Conservation (phyloP, 345 rosid species). For the Acer negundo region DNA sequence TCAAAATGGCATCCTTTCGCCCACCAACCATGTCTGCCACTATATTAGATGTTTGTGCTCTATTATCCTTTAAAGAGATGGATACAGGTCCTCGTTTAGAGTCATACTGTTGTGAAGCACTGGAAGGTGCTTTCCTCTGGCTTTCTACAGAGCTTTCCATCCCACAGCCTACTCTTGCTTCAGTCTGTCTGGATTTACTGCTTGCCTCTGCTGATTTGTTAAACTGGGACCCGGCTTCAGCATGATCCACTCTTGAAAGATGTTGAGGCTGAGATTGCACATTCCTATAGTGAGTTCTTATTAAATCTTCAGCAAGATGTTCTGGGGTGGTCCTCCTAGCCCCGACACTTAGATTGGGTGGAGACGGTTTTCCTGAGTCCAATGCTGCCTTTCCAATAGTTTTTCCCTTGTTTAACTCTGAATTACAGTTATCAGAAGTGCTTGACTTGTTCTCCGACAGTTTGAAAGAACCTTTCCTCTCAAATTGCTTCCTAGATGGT, state of each 20-base stretch:
- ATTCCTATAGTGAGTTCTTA: slow-evolving; percentile 41
- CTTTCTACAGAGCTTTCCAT: slow-evolving; percentile 72
- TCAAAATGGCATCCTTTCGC: slow-evolving; percentile 43
- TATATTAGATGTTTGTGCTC: slow-evolving; percentile 38
- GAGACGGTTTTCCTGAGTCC: slow-evolving; percentile 55
- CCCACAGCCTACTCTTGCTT: slow-evolving; percentile 46
- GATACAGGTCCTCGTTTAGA: slow-evolving; percentile 52
- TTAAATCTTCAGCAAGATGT: slow-evolving; percentile 48
- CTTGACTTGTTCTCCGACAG: slow-evolving; percentile 54
- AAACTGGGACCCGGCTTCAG: slow-evolving; percentile 48
- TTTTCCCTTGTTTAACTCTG: slow-evolving; percentile 58
- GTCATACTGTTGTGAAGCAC: slow-evolving; percentile 47
- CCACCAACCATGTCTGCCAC: slow-evolving; percentile 40
- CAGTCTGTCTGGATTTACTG: slow-evolving; percentile 56
- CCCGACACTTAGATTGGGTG: slow-evolving; percentile 43
- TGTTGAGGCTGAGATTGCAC: slow-evolving; percentile 53
- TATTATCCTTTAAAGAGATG: slow-evolving; percentile 51
- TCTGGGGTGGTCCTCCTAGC: slow-evolving; percentile 53
- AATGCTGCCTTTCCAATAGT: slow-evolving; percentile 47
- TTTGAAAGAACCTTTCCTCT: slow-evolving; percentile 63
- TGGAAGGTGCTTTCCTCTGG: slow-evolving; percentile 46
- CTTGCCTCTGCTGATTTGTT: slow-evolving; percentile 47
- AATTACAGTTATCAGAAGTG: slow-evolving; percentile 55
- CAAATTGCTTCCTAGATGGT: slow-evolving; percentile 51
- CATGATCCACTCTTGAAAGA: slow-evolving; percentile 40